Conservation (phyloP, 2,329 filamentous ascomycete species). For the Verticillium nubilum region DNA sequence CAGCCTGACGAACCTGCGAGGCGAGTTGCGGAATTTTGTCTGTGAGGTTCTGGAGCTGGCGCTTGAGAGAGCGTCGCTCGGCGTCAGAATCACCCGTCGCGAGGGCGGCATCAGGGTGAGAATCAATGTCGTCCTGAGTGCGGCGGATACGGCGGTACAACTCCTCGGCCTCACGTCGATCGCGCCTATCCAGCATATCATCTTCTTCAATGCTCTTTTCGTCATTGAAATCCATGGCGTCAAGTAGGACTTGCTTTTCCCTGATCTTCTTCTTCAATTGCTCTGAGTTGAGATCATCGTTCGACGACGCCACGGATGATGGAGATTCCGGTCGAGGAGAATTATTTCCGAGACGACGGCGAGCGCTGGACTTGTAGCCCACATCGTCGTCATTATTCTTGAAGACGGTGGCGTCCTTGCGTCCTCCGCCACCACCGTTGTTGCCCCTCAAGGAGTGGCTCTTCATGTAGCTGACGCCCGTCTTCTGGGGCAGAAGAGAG, state of each 20-base stretch:
- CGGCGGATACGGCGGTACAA: slow-evolving; percentile 87
- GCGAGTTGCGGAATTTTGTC: slow-evolving; percentile 90
- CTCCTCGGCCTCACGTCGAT: slow-evolving; percentile 88
- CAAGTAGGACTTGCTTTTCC: slow-evolving; percentile 89
- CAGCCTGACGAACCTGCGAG: slow-evolving; percentile 83
- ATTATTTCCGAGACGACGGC: slow-evolving; percentile 70
- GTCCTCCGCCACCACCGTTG: slow-evolving; percentile 49
- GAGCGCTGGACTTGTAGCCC: slow-evolving; percentile 89
- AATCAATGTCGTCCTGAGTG: slow-evolving; percentile 91
- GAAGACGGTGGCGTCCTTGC: slow-evolving; percentile 94
- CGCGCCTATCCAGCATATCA: slow-evolving; percentile 82
- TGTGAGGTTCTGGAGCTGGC: slow-evolving; percentile 81
- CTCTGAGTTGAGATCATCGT: slow-evolving; percentile 79
- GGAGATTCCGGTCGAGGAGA: slow-evolving; percentile 80
- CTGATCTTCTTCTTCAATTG: slow-evolving; percentile 88
- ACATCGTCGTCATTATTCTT: slow-evolving; percentile 93
- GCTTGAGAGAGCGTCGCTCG: slow-evolving; percentile 77
- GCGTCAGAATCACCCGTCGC: slow-evolving; percentile 76
- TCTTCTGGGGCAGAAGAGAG: slow-evolving; percentile 87
- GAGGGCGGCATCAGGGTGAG: slow-evolving; percentile 72
- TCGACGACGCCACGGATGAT: slow-evolving; percentile 58
- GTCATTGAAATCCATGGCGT: slow-evolving; percentile 94
- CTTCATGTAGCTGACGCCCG: slow-evolving; percentile 97
- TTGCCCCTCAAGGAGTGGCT: slow-evolving; percentile 80
- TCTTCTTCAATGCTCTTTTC: slow-evolving; percentile 88